Base-by-base conservation (phyloP, 331 rosid genomes). In the Stylosanthes scabra region DNA sequence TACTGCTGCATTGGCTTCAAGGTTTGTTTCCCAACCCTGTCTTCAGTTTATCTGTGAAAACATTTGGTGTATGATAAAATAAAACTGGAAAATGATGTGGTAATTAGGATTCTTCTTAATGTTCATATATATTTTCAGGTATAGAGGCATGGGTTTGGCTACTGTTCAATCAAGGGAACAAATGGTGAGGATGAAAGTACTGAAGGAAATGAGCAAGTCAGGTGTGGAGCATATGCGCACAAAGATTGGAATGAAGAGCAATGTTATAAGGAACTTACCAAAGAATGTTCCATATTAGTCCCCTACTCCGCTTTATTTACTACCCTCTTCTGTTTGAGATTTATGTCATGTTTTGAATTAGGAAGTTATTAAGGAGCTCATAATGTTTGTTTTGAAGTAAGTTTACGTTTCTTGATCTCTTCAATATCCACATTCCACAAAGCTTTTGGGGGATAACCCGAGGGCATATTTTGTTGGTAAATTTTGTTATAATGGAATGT, bases 81-180 rank as follows among this genome's bases (percentile, higher is more conserved):
- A 44, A 70, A 76, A 69, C n/a, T 61, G 54, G 69, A 51, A 0
- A 9, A 45, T 56, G 70, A 54, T 13, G 44, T 78, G 16, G 12
- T 78, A 69, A 68, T 41, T 1, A 5, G 8, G 44, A 41, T 28
- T 4, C 28, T 40, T 12, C 8, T 20, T n/a, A 3, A 11, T 49
- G 0, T 47, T 49, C 54, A 11, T 16, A 47, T 56, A 50, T 10
- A 15, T 59, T 72, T 82, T 74, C 89, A 95, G 97, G 90, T 95
- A 91, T 74, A 83, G 83, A 82, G 88, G 96, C 88, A 95, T 95
- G 99, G 99, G 97, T 27, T 80, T 95, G 85, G 85, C 91, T 14
- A 95, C 97, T 0, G 92, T 92, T 71, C 97, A 90, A 70, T 86
- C 97, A 15, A 90, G 88, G 71, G 90, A 95, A 69, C 78, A 80